Evolutionary conservation across 352 stramenopile genomes (phyloP).

Genomic region (Phytophthora syringae): DNA sequence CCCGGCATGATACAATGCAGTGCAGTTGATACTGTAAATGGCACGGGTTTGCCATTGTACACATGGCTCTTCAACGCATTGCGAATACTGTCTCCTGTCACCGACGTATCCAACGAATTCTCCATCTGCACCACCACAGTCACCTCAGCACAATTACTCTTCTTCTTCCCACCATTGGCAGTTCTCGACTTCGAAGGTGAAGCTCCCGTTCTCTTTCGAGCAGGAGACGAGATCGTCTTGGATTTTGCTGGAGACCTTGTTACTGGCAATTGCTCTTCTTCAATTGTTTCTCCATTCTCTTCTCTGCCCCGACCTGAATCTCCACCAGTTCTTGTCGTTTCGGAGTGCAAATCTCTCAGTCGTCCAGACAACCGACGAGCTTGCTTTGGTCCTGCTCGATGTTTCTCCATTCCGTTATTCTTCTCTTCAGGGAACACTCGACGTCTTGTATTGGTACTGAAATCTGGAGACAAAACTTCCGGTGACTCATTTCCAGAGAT

Average conservation of each 20-base stretch:
- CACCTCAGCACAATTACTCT: constrained; percentile 8
- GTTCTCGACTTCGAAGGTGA: constrained; percentile 5
- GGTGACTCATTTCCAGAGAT: not conserved
- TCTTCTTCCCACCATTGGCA: constrained; percentile 1
- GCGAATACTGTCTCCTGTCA: constrained; percentile 41
- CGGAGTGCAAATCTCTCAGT: constrained; percentile 26
- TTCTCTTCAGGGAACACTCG: constrained; percentile 10
- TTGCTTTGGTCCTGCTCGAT: constrained; percentile 16
- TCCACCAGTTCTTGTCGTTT: constrained; percentile 11
- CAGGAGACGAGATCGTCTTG: not conserved
- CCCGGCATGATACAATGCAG: constrained; percentile 38
- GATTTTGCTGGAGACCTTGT: not conserved
- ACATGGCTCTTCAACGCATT: constrained; percentile 50
- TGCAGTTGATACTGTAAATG: constrained; percentile 36
- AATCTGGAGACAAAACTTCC: constrained; percentile 18
- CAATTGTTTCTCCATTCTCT: no score
- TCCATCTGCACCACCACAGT: constrained; percentile 53
- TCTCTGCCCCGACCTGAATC: not conserved
- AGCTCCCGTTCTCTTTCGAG: constrained; percentile 21
- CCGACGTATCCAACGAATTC: constrained; percentile 44
- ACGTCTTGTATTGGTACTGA: constrained; percentile 6
- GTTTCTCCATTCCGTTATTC: not conserved
- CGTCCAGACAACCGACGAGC: constrained; percentile 28
- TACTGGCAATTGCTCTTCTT: no score
- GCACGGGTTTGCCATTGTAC: constrained; percentile 64